These are phyloP conservation scores for Ophiosphaerella herpotricha DNA, from an alignment of 2,329 filamentous ascomycete species.

Conservation along the genomic window DNA sequence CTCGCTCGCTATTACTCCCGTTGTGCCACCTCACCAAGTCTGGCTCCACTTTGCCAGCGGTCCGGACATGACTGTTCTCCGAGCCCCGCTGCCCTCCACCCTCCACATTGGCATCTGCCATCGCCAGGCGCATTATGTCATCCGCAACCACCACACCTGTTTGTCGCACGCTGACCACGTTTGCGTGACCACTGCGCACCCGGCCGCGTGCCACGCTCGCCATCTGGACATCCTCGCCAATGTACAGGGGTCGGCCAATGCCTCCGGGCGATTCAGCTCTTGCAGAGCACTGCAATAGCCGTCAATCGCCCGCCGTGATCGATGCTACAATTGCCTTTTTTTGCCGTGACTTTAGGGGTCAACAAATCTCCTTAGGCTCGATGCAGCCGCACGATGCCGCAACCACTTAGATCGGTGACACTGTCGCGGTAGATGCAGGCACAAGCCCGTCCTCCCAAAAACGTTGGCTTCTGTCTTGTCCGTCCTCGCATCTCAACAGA, in stretches of 20 bases:
- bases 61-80: conserved; percentile 9
- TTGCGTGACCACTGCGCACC: background rate
- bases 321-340: background rate
- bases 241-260: background rate
- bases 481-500: conserved; percentile 6
- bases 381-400: conserved; percentile 1
- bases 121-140: conserved; percentile 24
- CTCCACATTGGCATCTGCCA: conserved; percentile 5
- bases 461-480: conserved; percentile 1
- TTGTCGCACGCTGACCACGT: conserved; percentile 7
- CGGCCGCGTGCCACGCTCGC: background rate
- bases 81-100: background rate
- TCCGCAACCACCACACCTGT: conserved; percentile 13
- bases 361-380: conserved; percentile 1
- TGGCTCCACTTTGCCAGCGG: conserved; percentile 19
- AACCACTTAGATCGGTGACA: conserved; percentile 3
- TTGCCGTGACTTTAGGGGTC: conserved; percentile 1
- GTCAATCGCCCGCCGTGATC: conserved; percentile 4
- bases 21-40: conserved; percentile 15
- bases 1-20: conserved; percentile 1
- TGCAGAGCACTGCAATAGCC: conserved; percentile 5
- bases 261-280: conserved; percentile 14
- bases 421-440: conserved; percentile 4
- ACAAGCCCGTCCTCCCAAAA: conserved; percentile 4
- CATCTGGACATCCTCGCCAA: background rate